Conservation (phyloP, 805 yeast species). For the Candida manassasensis region DNA sequence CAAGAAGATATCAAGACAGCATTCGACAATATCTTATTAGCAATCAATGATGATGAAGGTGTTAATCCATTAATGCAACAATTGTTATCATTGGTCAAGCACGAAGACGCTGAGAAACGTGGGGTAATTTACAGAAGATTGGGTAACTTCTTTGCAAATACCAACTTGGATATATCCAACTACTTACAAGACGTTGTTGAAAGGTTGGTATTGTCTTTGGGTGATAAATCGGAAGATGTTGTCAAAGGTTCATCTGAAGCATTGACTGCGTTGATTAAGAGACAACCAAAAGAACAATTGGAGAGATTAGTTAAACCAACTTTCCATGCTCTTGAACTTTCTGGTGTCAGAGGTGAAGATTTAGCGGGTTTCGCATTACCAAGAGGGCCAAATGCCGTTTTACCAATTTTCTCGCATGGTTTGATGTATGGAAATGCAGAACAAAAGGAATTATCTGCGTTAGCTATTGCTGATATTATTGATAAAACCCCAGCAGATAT, state of each 20-base stretch:
- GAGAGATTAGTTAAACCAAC: slow-evolving; percentile 82
- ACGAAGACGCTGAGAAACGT: slow-evolving; percentile 64
- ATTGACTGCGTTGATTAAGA: slow-evolving; percentile 59
- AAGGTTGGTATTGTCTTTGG: slow-evolving; percentile 65
- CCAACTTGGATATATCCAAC: slow-evolving; percentile 63
- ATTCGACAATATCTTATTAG: slow-evolving; percentile 63
- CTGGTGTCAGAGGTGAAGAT: slow-evolving; percentile 61
- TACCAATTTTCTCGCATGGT: slow-evolving; percentile 92
- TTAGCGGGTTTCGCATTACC: slow-evolving; percentile 71
- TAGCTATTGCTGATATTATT: slow-evolving; percentile 83
- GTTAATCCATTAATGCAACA: slow-evolving; percentile 82
- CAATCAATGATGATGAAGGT: slow-evolving; percentile 75
- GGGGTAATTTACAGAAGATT: slow-evolving; percentile 61
- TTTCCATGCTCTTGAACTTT: slow-evolving; percentile 59
- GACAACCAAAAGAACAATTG: slow-evolving; percentile 69
- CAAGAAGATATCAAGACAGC: slow-evolving; percentile 45
- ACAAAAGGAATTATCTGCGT: slow-evolving; percentile 81
- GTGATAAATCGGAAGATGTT: slow-evolving; percentile 59
- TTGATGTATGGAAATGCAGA: slow-evolving; percentile 87
- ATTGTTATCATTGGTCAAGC: slow-evolving; percentile 67
- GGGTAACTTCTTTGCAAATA: slow-evolving; percentile 63
- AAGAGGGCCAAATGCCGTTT: slow-evolving; percentile 79
- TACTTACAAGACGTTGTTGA: slow-evolving; percentile 74
- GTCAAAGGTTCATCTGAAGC: slow-evolving; percentile 65
- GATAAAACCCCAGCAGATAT: slow-evolving; percentile 79